Conservation (phyloP, 768 basidiomycete genomes). For the Serendipita indica region DNA sequence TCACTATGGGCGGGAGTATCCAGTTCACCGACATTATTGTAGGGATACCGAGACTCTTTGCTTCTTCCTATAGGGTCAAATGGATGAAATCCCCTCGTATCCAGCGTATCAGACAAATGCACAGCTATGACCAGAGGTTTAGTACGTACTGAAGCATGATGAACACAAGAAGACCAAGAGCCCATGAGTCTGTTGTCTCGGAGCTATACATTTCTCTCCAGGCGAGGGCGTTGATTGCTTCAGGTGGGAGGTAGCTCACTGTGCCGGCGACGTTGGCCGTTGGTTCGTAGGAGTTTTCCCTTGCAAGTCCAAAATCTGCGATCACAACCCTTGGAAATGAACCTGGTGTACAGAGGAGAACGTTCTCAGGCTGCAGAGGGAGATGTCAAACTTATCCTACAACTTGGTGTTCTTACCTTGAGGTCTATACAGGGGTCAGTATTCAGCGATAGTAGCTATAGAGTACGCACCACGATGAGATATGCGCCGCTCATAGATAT, state of each 20-base stretch:
- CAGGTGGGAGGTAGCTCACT: conserved; percentile 71
- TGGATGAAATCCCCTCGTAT: conserved; percentile 52
- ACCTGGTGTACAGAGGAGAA: conserved; percentile 62
- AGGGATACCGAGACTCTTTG: conserved; percentile 16
- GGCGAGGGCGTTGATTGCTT: conserved; percentile 67
- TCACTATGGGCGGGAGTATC: conserved; percentile 36
- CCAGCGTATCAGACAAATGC: background rate
- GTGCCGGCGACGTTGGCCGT: conserved; percentile 83
- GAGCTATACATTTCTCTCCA: conserved; percentile 42
- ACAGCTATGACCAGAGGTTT: background rate
- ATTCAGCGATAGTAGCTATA: conserved; percentile 2
- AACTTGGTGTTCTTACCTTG: conserved; percentile 30
- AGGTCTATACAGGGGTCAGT: conserved; percentile 32
- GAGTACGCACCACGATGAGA: conserved; percentile 55
- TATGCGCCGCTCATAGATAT: conserved; percentile 55
- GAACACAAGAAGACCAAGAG: conserved; percentile 64
- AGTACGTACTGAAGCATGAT: conserved; percentile 65
- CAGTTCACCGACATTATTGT: conserved; percentile 23
- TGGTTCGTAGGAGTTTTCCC: conserved; percentile 62
- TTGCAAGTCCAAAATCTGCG: conserved; percentile 77
- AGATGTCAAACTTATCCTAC: background rate
- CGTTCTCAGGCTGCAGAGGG: conserved; percentile 65
- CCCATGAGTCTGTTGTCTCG: conserved; percentile 88
- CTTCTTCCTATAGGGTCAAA: conserved; percentile 39
- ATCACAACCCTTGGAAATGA: conserved; percentile 73